These are phyloP conservation scores for Andrographis paniculata DNA, from an alignment of 305 asterid genomes.

Conservation along the genomic window DNA sequence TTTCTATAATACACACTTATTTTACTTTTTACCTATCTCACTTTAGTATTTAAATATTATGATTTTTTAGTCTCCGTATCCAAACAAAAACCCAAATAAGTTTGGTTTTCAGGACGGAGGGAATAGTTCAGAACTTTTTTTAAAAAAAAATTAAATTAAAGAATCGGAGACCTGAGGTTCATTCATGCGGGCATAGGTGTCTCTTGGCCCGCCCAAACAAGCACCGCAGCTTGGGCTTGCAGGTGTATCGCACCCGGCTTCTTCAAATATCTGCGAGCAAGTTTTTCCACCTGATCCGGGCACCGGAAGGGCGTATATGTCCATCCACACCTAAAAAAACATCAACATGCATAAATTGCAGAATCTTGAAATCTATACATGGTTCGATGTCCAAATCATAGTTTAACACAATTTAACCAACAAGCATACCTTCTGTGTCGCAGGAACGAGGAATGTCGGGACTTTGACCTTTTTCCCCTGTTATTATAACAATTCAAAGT, in stretches of 20 bases:
- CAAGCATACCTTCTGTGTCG: constrained; percentile 72
- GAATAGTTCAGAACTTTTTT: too few species aligned
- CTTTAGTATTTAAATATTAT: too few species aligned
- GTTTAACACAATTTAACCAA: too few species aligned
- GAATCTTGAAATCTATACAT: too few species aligned
- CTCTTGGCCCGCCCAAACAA: constrained; percentile 86
- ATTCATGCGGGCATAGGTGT: constrained; percentile 86
- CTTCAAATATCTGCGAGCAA: constrained; percentile 87
- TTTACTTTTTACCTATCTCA: too few species aligned
- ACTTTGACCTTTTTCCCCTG: constrained; percentile 90
- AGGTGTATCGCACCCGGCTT: constrained; percentile 95
- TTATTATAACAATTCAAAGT: constrained; percentile 14
- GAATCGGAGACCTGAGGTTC: constrained; percentile 64
- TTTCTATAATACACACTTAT: too few species aligned
- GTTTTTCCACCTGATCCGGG: constrained; percentile 90
- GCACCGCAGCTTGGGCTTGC: constrained; percentile 93
- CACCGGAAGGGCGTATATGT: constrained; percentile 58
- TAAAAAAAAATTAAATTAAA: too few species aligned
- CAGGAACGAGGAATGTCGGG: constrained; percentile 89
- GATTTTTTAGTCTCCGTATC: too few species aligned
- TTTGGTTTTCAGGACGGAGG: too few species aligned
- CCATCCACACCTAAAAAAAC: constrained; percentile 78
- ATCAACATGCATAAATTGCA: constrained; percentile 23
- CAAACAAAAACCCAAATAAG: too few species aligned
- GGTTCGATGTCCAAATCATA: too few species aligned